phyloP scores from a whole-genome alignment of 345 rosid species.

The Acer campestre region DNA sequence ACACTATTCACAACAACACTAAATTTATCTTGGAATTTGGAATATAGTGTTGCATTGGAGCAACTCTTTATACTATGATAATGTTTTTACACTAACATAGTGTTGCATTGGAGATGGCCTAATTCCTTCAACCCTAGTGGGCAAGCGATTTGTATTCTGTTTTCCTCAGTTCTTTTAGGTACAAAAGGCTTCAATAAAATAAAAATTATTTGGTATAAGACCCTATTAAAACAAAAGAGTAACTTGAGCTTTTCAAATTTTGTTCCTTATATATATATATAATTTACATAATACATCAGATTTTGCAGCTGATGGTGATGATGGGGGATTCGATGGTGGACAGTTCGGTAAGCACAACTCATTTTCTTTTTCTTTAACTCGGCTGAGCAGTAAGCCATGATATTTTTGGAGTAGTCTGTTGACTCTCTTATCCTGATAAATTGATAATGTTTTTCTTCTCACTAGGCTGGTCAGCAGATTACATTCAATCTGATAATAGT shows the following conservation, averaged over 20 bases:
- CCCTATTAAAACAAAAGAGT: background rate
- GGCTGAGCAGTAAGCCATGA: background rate
- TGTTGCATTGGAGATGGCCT: too few relatives aligned
- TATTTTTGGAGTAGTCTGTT: slow-evolving; percentile 4
- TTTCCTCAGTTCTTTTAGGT: background rate
- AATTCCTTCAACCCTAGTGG: background rate
- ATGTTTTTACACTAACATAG: too few relatives aligned
- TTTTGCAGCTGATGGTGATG: slow-evolving; percentile 48
- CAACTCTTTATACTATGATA: too few relatives aligned
- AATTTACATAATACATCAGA: slow-evolving; percentile 14
- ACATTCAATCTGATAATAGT: background rate
- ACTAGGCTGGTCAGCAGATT: background rate
- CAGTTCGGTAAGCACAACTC: slow-evolving; percentile 44
- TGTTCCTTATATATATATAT: background rate
- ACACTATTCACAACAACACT: too few relatives aligned
- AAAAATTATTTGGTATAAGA: background rate
- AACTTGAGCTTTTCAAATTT: slow-evolving; percentile 1
- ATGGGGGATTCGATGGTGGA: slow-evolving; percentile 41
- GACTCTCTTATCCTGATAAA: background rate
- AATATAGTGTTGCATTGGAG: too few relatives aligned
- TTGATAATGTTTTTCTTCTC: background rate
- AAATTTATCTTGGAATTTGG: too few relatives aligned
- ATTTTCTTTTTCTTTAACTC: background rate
- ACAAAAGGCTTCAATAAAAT: background rate
- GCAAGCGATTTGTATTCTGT: background rate